Base-by-base conservation (phyloP, 2,329 filamentous ascomycete species). In the Fusarium xylarioides region DNA sequence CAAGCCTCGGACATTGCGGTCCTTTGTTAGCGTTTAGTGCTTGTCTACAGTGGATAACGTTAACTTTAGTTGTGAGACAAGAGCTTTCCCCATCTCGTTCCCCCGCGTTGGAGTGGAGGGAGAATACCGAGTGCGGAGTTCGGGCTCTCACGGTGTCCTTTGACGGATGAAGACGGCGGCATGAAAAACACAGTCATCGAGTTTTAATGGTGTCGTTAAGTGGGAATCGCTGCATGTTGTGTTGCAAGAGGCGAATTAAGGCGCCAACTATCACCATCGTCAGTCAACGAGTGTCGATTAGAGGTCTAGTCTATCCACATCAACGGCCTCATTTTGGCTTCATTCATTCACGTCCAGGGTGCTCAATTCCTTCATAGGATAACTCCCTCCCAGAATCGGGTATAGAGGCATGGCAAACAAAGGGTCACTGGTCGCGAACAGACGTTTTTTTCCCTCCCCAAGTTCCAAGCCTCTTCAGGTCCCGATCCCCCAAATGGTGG, bases 281-380 rank as follows among this genome's bases (percentile, higher is more conserved):
- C 43, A 59, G 44, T 35, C 61, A 52, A 44, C 19, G 19, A 47
- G 43, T 23, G 40, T 43, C 21, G 7, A 42, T 21, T 42, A 28
- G 26, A 28, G 5, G 37, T 38, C 37, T 21, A 37, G 69, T 57
- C 50, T 56, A 58, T 34, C 40, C 62, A 67, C 52, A 66, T 47
- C 64, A 52, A 68, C 30, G 66, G 64, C 66, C 44, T 46, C 43
- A 50, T 26, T 50, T 58, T 68, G 44, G 5, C 34, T 67, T 73
- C 30, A 74, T 74, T 66, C 44, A 68, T 74, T 63, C 71, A 74
- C 71, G 34, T 74, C 71, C 68, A 47, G 71, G 68, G 71, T 74
- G 26, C 40, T 66, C 53, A 50, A 40, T 50, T 46, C 43, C 55
- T 74, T 74, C 52, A 74, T 74, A 74, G 38, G 57, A 66, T 38